Evolutionary conservation across 345 rosid genomes (phyloP).

Genomic region (Euphorbia tirucalli): DNA sequence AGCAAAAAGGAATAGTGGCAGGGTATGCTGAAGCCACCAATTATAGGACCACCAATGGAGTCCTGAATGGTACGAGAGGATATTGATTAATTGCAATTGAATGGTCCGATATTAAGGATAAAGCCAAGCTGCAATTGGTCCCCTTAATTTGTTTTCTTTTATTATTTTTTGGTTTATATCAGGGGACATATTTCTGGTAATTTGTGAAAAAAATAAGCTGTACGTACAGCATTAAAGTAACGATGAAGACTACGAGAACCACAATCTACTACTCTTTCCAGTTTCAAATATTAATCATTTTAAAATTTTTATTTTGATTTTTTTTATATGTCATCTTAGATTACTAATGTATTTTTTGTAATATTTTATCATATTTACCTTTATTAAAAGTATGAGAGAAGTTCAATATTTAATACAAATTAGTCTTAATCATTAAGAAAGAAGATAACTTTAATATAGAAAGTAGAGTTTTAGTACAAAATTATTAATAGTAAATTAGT

Average conservation of each 20-base stretch:
- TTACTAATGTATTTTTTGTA: too few relatives aligned
- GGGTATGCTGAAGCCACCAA: too few relatives aligned
- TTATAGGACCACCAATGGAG: neutral
- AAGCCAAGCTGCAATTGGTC: neutral
- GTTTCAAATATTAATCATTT: too few relatives aligned
- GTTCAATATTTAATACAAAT: too few relatives aligned
- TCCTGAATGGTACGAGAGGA: constrained; percentile 5
- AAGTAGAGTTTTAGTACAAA: too few relatives aligned
- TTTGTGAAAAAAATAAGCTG: neutral
- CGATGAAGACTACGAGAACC: neutral
- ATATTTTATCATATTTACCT: too few relatives aligned
- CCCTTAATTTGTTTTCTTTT: neutral
- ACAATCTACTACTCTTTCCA: neutral
- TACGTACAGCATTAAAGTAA: neutral
- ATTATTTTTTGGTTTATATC: neutral
- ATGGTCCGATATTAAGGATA: neutral
- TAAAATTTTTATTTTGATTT: too few relatives aligned
- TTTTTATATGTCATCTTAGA: too few relatives aligned
- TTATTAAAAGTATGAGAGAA: too few relatives aligned
- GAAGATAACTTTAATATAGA: too few relatives aligned
- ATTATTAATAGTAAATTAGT: too few relatives aligned
- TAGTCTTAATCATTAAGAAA: too few relatives aligned
- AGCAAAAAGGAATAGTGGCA: neutral
- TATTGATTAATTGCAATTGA: neutral
- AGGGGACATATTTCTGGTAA: constrained; percentile 1